A percentile compares a stretch with the other conserved stretches of the same genome.
Conservation (phyloP, 2,329 filamentous ascomycete genomes). For the Camillea tinctor region DNA sequence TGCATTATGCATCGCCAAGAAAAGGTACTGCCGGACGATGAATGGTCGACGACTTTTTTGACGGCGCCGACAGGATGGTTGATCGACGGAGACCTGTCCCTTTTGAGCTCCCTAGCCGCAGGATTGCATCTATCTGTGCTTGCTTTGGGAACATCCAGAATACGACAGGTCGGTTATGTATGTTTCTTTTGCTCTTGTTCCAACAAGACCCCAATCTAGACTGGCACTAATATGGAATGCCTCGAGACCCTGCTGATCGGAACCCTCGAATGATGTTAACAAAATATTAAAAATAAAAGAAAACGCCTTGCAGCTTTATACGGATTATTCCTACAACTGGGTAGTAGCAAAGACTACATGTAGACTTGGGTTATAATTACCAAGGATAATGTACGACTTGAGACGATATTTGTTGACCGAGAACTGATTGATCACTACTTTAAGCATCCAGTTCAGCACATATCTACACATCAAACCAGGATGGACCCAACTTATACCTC, state of each 20-base stretch:
- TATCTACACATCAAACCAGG: too few relatives aligned
- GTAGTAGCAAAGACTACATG: background rate
- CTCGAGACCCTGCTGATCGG: too few relatives aligned
- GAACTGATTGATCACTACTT: background rate
- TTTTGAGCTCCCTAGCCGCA: background rate
- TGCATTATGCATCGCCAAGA: background rate
- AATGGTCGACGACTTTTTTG: background rate
- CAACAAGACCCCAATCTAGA: too few relatives aligned
- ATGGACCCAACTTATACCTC: background rate
- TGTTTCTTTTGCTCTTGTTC: background rate
- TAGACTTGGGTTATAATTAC: background rate
- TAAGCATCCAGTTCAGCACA: background rate
- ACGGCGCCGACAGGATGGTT: background rate
- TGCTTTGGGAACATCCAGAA: background rate
- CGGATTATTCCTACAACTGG: too few relatives aligned
- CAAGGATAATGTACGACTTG: background rate
- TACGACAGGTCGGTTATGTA: background rate
- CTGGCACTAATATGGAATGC: too few relatives aligned
- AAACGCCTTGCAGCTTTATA: too few relatives aligned
- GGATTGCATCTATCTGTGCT: background rate
- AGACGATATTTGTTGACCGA: background rate
- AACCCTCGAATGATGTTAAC: too few relatives aligned
- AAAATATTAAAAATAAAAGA: too few relatives aligned
- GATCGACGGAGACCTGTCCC: background rate
- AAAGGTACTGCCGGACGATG: background rate